phyloP scores from a whole-genome alignment of 805 yeast genomes.

The Candida silvicultrix region DNA sequence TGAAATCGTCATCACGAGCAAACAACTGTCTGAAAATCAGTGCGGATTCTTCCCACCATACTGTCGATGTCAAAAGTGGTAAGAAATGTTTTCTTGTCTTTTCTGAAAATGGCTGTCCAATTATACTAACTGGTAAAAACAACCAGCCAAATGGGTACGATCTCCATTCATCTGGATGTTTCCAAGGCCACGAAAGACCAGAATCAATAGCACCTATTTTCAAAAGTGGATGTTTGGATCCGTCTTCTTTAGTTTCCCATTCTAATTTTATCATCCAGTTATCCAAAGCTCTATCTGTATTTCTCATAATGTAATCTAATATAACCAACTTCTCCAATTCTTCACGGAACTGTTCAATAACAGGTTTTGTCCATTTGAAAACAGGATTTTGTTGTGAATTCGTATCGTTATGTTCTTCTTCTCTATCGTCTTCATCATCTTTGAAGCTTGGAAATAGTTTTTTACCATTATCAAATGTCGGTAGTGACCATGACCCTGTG shows the following conservation, averaged over 20 bases:
- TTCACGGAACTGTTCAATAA: slow-evolving; percentile 44
- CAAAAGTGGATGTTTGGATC: slow-evolving; percentile 31
- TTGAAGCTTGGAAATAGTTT: background rate
- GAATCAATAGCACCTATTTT: slow-evolving; percentile 71
- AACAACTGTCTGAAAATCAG: slow-evolving; percentile 41
- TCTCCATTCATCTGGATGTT: slow-evolving; percentile 78
- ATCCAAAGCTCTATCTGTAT: slow-evolving; percentile 69
- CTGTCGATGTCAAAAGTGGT: slow-evolving; percentile 49
- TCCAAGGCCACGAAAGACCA: slow-evolving; percentile 74
- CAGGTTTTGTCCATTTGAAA: slow-evolving; percentile 49
- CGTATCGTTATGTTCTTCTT: background rate
- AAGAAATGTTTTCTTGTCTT: slow-evolving; percentile 50
- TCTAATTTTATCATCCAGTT: slow-evolving; percentile 69
- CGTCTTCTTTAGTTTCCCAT: slow-evolving; percentile 26
- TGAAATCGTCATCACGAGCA: slow-evolving; percentile 53
- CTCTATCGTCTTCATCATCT: background rate
- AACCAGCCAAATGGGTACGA: slow-evolving; percentile 79
- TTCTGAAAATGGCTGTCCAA: slow-evolving; percentile 61
- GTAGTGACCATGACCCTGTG: slow-evolving; percentile 18
- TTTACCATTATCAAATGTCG: background rate
- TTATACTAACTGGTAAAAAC: slow-evolving; percentile 53
- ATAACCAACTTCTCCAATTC: slow-evolving; percentile 67
- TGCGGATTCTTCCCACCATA: slow-evolving; percentile 68
- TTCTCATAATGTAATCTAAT: slow-evolving; percentile 65
- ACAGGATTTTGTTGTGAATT: slow-evolving; percentile 9